Evolutionary conservation across 177 flowering plant genomes (phyloP).

Genomic region (Telopea speciosissima): DNA sequence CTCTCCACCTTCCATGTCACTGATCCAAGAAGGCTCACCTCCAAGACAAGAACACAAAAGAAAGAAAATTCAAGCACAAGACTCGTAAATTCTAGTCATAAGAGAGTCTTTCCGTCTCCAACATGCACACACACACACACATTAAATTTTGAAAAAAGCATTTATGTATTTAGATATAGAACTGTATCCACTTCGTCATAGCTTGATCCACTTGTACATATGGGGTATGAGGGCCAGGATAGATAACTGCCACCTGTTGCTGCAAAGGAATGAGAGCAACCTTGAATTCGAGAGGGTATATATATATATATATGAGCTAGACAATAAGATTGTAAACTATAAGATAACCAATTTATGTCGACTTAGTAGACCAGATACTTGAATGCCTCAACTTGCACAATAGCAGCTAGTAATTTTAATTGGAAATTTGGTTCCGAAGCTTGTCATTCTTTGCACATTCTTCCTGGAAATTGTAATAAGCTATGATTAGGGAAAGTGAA

Average conservation of each 20-base stretch:
- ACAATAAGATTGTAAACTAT: not conserved
- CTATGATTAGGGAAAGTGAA: not conserved
- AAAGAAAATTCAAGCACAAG: slow-evolving; percentile 1
- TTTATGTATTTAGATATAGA: not conserved
- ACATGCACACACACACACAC: not conserved
- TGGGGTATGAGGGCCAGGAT: not conserved
- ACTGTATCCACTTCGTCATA: not conserved
- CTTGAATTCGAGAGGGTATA: not conserved
- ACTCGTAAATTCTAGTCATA: slow-evolving; percentile 3
- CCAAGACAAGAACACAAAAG: slow-evolving; percentile 1
- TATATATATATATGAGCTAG: not conserved
- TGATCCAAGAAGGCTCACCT: not conserved
- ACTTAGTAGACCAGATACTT: not conserved
- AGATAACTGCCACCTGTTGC: not conserved
- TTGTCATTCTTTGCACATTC: slow-evolving; percentile 52
- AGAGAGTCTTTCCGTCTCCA: not conserved
- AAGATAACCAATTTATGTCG: not conserved
- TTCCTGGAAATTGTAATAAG: slow-evolving; percentile 36
- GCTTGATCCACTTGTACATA: not conserved
- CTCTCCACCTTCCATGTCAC: not conserved
- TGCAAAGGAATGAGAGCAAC: not conserved
- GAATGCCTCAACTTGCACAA: not conserved
- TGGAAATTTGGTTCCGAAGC: slow-evolving; percentile 29
- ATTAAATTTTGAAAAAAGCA: not conserved
- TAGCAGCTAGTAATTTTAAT: slow-evolving; percentile 8